Conservation (phyloP, 1,284 basidiomycete species). For the Golubevia sp. region DNA sequence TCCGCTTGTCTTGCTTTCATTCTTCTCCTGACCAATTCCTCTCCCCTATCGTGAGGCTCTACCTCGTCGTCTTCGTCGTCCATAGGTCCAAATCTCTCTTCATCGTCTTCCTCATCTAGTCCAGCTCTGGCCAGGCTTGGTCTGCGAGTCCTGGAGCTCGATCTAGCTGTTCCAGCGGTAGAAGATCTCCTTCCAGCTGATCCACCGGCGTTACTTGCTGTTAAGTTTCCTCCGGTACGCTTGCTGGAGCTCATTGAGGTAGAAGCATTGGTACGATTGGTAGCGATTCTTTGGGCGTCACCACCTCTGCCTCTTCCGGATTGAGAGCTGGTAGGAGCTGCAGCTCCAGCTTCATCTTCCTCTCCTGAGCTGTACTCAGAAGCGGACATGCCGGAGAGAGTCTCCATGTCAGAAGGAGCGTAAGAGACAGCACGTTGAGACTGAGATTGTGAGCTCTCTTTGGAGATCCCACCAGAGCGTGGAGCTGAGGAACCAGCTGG, state of each 20-base stretch:
- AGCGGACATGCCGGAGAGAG: conserved; percentile 30
- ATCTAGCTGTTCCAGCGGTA: too few relatives aligned
- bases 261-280: too few relatives aligned
- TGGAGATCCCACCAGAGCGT: conserved; percentile 10
- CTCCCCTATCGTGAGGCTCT: conserved; percentile 65
- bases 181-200: too few relatives aligned
- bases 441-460: conserved; percentile 17
- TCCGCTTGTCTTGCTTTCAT: conserved; percentile 64
- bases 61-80: conserved; percentile 65
- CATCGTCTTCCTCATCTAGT: conserved; percentile 20
- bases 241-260: too few relatives aligned
- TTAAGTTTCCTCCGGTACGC: too few relatives aligned
- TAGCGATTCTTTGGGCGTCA: background rate
- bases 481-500: background rate
- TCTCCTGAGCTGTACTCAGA: conserved; percentile 43
- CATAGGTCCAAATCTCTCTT: conserved; percentile 25
- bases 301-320: background rate
- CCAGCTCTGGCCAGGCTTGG: too few relatives aligned
- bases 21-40: conserved; percentile 66
- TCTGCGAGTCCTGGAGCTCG: too few relatives aligned
- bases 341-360: conserved; percentile 13
- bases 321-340: conserved; percentile 2
- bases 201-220: too few relatives aligned
- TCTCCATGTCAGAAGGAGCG: conserved; percentile 39
- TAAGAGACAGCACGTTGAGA: conserved; percentile 33